Conservation (phyloP, 1,284 basidiomycete genomes). For the Ganoderma lingzhi region DNA sequence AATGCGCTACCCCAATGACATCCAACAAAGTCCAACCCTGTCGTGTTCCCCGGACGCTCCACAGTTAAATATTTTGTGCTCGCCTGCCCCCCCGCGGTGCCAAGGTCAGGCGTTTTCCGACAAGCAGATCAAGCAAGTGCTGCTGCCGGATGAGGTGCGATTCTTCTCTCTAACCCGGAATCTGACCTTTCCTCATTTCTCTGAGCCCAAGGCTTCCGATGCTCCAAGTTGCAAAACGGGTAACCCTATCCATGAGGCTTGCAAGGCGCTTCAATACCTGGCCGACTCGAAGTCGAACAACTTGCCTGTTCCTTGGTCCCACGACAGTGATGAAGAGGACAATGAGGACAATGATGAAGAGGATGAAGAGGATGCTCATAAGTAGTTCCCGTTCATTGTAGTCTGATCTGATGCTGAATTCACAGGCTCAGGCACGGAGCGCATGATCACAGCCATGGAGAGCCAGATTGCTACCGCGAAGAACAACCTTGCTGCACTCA, state of each 20-base stretch:
- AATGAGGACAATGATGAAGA: slow-evolving; percentile 52
- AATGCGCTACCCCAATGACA: too few species aligned
- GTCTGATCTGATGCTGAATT: slow-evolving; percentile 7
- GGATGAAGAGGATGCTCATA: slow-evolving; percentile 60
- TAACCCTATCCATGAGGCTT: slow-evolving; percentile 87
- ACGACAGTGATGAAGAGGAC: slow-evolving; percentile 60
- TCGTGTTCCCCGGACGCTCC: too few species aligned
- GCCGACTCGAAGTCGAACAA: slow-evolving; percentile 93
- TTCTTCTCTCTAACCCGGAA: too few species aligned
- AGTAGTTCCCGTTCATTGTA: slow-evolving; percentile 36
- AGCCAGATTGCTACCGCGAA: slow-evolving; percentile 77
- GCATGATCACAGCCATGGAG: slow-evolving; percentile 76
- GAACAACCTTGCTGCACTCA: slow-evolving; percentile 67
- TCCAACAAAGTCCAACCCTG: too few species aligned
- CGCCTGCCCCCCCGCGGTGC: too few species aligned
- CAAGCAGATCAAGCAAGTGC: slow-evolving; percentile 87
- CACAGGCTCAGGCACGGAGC: slow-evolving; percentile 45
- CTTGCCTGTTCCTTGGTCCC: slow-evolving; percentile 68
- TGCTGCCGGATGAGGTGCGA: slow-evolving; percentile 78
- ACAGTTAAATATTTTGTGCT: too few species aligned
- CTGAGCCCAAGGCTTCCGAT: slow-evolving; percentile 57
- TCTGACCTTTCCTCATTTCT: not conserved
- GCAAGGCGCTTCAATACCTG: slow-evolving; percentile 80
- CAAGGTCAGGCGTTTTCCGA: slow-evolving; percentile 91
- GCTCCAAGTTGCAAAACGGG: slow-evolving; percentile 61